Conservation (phyloP, 768 basidiomycete species). For the Pleurotus giganteus region DNA sequence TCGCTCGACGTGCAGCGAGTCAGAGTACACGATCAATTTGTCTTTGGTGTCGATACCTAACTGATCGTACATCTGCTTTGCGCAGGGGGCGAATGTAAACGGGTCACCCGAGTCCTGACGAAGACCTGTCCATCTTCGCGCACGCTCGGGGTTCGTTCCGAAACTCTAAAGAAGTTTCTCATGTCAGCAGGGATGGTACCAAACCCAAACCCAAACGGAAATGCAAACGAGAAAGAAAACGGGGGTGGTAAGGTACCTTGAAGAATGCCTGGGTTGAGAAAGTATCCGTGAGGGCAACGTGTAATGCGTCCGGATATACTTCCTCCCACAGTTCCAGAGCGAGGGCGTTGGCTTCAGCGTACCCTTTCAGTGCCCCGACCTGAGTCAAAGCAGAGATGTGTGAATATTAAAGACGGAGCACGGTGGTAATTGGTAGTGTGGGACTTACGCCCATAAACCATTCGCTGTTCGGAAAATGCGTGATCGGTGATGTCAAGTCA, state of each 20-base stretch:
- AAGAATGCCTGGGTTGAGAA: conserved; percentile 89
- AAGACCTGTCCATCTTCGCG: conserved; percentile 73
- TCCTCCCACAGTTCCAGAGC: conserved; percentile 89
- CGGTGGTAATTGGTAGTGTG: conserved; percentile 1
- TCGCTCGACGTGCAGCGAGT: conserved; percentile 71
- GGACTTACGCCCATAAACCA: conserved; percentile 85
- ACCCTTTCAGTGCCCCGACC: conserved; percentile 85
- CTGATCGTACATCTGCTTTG: conserved; percentile 65
- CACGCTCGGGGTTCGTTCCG: conserved; percentile 50
- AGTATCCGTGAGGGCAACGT: conserved; percentile 91
- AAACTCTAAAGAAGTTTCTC: conserved; percentile 57
- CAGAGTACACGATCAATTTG: conserved; percentile 83
- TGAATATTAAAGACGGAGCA: neutral
- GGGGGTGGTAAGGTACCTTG: conserved; percentile 40
- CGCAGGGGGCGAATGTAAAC: conserved; percentile 71
- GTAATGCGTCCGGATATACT: conserved; percentile 55
- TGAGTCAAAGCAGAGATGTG: conserved; percentile 25
- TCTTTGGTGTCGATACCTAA: conserved; percentile 64
- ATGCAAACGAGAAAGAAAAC: neutral
- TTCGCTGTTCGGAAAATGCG: conserved; percentile 47
- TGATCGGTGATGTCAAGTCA: conserved; percentile 13
- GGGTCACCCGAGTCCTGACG: conserved; percentile 96
- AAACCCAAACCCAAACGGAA: neutral
- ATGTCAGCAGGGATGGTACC: neutral
- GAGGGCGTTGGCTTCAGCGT: conserved; percentile 66